Base-by-base conservation (phyloP, 768 basidiomycete species). In the Leucosporidium creatinivorum region DNA sequence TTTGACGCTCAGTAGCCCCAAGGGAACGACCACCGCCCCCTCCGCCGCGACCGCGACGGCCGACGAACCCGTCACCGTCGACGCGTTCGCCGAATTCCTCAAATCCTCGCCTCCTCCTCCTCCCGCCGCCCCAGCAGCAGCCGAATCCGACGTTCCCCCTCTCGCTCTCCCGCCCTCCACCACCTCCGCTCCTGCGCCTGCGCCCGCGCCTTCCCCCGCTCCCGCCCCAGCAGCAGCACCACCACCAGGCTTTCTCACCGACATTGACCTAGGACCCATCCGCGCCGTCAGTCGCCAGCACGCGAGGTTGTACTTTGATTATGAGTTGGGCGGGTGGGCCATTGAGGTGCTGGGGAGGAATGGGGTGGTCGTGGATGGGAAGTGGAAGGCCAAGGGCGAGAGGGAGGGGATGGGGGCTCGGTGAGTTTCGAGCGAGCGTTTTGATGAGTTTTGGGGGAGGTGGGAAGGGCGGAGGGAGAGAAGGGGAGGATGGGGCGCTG, bases 231-330 rank as follows among this genome's bases (percentile, higher is more conserved):
- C 33, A 33, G 33, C 33, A 33, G 33, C 33, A 5, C 33, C 25
- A 3, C 49, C 58, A 17, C 18, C 57, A 3, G 30, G 31, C 1
- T 23, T 59, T 17, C 13, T 50, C 8, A 69, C 73, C 3, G 75
- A 83, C 64, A 80, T 83, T 39, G 96, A 99, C 80, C 86, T 99
- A 13, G 96, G 96, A 12, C 88, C 91, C 6, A 84, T 97, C 58
- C 97, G 97, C 85, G 93, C 91, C 69, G 93, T 99, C 62, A 97
- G 93, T n/a, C 85, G 96, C 28, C 82, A 96, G 23, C 96, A 99
- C 77, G 96, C 96, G 44, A 87, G 86, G 81, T 93, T 98, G 74
- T 91, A 90, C 77, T 96, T 90, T 76, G 91, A 93, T 81, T 87
- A 87, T 88, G 67, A 71, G 15, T 57, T 56, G 6, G 67, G 71